Evolutionary conservation across 1,139 yeast genomes (phyloP), one percentile per base, ranked within the genome.

Genomic region (Schwanniomyces etchellsii): DNA sequence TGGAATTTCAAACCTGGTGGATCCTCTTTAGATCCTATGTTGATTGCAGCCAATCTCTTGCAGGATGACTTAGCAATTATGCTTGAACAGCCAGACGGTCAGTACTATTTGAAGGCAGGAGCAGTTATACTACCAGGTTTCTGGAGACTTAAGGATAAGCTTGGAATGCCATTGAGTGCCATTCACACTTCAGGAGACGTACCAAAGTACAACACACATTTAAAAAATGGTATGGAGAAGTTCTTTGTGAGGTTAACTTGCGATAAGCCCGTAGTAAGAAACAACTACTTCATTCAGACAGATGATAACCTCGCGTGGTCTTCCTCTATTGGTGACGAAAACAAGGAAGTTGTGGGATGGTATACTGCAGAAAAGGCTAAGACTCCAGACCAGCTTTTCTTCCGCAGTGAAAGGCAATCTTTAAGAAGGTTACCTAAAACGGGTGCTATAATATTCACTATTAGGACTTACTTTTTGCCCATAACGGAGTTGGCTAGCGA

Each of bases 21-120:
- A 14, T 22, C 29, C 2, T 17, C 27, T 27, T 68, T 64, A 35
- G 81, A 77, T 45, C 85, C 84, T 13, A 68, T 72, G 64, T 55
- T 64, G 24, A 72, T 76, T 42, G 76, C 76, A 6, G 70, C 81
- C 3, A 64, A 67, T 40, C 58, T 77, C 48, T 53, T 72, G n/a
- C 85, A 79, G 51, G 85, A 79, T 50, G 85, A 79, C 50, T 50
- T 77, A 33, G 85, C 85, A 1, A 61, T 79, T 14, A 74, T 79
- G 81, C 55, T 76, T 35, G 84, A 77, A 45, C 61, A 64, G 34
- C 64, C 61, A 24, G 64, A 74, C 24, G 83, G 82, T 5, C 64
- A 67, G 31, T 77, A 76, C 45, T 57, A 60, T 26, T 58, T 78
- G 30, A 73, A 70, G 42, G 76, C 73, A 16, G 85, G 83, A 2